Evolutionary conservation across 1,284 basidiomycete species (phyloP).

Genomic region (Naganishia albida): DNA sequence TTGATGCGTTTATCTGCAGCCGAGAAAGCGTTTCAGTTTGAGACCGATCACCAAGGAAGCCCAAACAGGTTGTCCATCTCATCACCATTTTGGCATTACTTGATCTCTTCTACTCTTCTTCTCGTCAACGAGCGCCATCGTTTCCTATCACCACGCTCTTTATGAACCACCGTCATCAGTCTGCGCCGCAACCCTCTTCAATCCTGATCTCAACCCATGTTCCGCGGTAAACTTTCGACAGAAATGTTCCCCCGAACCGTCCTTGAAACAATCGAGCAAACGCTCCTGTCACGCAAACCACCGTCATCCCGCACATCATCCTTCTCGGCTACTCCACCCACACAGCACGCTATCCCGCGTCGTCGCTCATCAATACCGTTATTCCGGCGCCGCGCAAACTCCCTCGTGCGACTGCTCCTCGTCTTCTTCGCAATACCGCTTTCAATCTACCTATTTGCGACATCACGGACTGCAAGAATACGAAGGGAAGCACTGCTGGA

Average conservation of each 20-base stretch:
- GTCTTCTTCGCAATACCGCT: conserved; percentile 12
- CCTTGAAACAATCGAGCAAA: conserved; percentile 6
- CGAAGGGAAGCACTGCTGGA: conserved; percentile 14
- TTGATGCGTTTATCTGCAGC: neutral
- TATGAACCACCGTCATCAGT: conserved; percentile 2
- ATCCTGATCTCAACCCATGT: neutral
- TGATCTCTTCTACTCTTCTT: neutral
- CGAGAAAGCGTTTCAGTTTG: conserved; percentile 11
- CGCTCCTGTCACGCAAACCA: neutral
- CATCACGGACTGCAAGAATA: neutral
- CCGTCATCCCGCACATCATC: conserved; percentile 14
- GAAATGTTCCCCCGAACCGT: conserved; percentile 12
- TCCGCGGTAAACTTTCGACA: conserved; percentile 9
- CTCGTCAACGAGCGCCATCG: neutral
- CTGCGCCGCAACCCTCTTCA: neutral
- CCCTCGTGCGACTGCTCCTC: conserved; percentile 5
- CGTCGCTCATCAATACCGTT: conserved; percentile 18
- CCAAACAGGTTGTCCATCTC: neutral
- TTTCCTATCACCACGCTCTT: neutral
- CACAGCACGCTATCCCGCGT: neutral
- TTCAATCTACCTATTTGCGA: conserved; percentile 6
- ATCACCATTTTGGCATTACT: neutral
- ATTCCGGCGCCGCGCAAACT: conserved; percentile 9
- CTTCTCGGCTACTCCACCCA: neutral
- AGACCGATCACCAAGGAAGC: conserved; percentile 2